phyloP scores from a whole-genome alignment of 352 stramenopile species.

The Phytophthora cactorum region DNA sequence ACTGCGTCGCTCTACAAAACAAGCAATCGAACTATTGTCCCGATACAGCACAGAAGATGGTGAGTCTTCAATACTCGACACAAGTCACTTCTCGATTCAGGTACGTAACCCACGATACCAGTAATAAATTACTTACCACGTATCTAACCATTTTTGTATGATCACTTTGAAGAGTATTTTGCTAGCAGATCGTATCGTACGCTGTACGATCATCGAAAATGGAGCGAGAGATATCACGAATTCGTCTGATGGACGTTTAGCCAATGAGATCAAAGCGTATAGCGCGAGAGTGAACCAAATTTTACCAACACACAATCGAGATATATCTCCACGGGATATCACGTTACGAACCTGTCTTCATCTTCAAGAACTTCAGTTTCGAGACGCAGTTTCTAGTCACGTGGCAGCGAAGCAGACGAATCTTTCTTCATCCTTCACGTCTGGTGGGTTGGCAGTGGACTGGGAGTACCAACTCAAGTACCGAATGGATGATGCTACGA shows the following conservation, averaged over 20 bases:
- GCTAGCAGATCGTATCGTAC: conserved; percentile 56
- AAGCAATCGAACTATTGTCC: conserved; percentile 38
- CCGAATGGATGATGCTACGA: conserved; percentile 60
- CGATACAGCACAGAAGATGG: neutral
- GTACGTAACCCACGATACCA: conserved; percentile 4
- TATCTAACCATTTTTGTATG: neutral
- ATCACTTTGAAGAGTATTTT: conserved; percentile 39
- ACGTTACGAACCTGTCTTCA: conserved; percentile 37
- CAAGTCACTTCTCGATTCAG: conserved; percentile 36
- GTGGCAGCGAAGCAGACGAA: conserved; percentile 10
- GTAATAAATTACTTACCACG: too few species aligned
- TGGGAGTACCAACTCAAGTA: conserved; percentile 73
- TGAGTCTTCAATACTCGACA: conserved; percentile 2
- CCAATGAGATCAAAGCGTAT: conserved; percentile 8
- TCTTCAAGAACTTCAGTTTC: conserved; percentile 65
- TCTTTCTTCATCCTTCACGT: neutral
- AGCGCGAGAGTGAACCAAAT: conserved; percentile 10
- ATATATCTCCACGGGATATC: conserved; percentile 14
- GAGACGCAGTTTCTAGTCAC: conserved; percentile 46
- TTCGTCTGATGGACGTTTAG: conserved; percentile 10
- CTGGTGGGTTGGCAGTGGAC: conserved; percentile 25
- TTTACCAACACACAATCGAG: neutral
- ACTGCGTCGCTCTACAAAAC: conserved; percentile 59
- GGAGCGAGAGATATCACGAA: conserved; percentile 6
- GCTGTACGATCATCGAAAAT: conserved; percentile 48